Evolutionary conservation across 495 filamentous ascomycete genomes (phyloP).

Genomic region (Aspergillus kassunensis): DNA sequence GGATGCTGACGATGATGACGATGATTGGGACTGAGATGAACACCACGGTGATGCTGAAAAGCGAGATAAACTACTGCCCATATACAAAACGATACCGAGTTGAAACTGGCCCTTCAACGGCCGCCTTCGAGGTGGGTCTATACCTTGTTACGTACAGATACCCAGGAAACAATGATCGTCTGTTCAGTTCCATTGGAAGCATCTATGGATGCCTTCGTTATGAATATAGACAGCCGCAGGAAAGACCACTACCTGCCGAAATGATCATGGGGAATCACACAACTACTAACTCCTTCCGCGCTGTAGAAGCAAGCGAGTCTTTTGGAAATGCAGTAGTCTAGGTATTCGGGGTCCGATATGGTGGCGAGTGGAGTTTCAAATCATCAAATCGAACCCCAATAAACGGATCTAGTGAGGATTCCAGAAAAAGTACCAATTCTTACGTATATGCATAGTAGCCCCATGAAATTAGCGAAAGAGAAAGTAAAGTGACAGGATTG

Average conservation of each 20-base stretch:
- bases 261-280: neutral
- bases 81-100: neutral
- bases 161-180: neutral
- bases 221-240: neutral
- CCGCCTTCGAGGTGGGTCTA: neutral
- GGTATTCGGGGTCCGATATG: neutral
- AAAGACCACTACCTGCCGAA: neutral
- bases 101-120: neutral
- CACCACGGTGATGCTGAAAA: neutral
- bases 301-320: too few species aligned
- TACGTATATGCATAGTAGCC: constrained; percentile 1
- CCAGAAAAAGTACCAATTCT: neutral
- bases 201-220: neutral
- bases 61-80: too few species aligned
- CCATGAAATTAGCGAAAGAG: constrained; percentile 4
- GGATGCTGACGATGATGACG: constrained; percentile 44
- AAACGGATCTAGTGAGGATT: neutral
- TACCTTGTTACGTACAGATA: neutral
- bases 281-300: neutral
- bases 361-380: neutral
- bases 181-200: too few species aligned
- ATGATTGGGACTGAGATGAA: constrained; percentile 61
- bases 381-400: neutral
- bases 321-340: too few species aligned
- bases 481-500: neutral